Percentiles rank a stretch among this genome's conserved stretches.
phyloP scores from a whole-genome alignment of 805 yeast genomes.

The Ogataea paradorogensis region DNA sequence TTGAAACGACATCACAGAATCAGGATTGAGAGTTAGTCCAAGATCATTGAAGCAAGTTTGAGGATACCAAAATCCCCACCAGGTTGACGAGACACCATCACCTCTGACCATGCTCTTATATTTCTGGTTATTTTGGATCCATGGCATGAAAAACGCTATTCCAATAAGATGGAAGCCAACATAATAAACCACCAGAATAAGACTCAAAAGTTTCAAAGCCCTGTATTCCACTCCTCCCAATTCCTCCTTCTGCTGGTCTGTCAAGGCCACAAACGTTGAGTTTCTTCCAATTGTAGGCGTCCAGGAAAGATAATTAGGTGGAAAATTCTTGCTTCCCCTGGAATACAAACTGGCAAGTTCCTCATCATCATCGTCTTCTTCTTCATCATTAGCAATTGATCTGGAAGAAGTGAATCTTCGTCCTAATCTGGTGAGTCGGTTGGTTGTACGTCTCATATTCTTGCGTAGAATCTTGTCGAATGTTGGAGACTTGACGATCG shows the following conservation, averaged over 20 bases:
- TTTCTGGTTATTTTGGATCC: slow-evolving; percentile 43
- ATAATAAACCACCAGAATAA: slow-evolving; percentile 63
- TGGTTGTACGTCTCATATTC: slow-evolving; percentile 22
- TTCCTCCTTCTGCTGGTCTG: slow-evolving; percentile 85
- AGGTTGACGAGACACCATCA: slow-evolving; percentile 68
- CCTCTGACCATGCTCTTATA: slow-evolving; percentile 45
- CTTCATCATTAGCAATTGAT: slow-evolving; percentile 4
- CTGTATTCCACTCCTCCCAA: slow-evolving; percentile 97
- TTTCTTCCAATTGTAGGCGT: slow-evolving; percentile 89
- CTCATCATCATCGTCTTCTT: slow-evolving; percentile 25
- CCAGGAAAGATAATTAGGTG: slow-evolving; percentile 80
- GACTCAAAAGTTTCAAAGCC: slow-evolving; percentile 72
- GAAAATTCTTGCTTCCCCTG: slow-evolving; percentile 17
- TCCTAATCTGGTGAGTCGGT: slow-evolving; percentile 22
- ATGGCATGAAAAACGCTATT: slow-evolving; percentile 55
- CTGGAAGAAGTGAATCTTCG: slow-evolving; percentile 22
- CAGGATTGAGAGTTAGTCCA: slow-evolving; percentile 78
- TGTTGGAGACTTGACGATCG: slow-evolving; percentile 42
- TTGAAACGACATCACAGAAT: slow-evolving; percentile 71
- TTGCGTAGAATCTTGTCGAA: slow-evolving; percentile 41
- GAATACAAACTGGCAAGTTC: slow-evolving; percentile 29
- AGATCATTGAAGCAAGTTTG: slow-evolving; percentile 80
- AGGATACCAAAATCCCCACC: slow-evolving; percentile 93
- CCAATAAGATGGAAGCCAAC: slow-evolving; percentile 70
- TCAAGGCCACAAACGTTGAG: slow-evolving; percentile 81